These are phyloP conservation scores for Paecilomyces variotii DNA, from an alignment of 2,329 filamentous ascomycete species.

Conservation along the genomic window DNA sequence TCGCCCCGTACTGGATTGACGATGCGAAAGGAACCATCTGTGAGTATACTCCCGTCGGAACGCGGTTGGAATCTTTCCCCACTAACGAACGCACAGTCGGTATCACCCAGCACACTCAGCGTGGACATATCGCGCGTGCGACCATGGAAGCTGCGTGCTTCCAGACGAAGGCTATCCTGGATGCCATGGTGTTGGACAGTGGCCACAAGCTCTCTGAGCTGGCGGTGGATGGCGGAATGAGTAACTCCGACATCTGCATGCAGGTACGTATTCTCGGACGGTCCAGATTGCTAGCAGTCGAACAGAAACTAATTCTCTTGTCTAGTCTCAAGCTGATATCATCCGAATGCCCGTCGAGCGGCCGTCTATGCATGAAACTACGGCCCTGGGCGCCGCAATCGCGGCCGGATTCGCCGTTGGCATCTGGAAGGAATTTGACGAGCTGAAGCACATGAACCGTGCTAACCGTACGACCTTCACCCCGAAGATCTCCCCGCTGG, in stretches of 20 bases:
- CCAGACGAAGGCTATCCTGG: slow-evolving; percentile 84
- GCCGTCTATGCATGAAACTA: slow-evolving; percentile 84
- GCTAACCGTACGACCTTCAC: slow-evolving; percentile 62
- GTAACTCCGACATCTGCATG: slow-evolving; percentile 83
- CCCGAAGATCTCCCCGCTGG: slow-evolving; percentile 53
- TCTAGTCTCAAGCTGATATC: slow-evolving; percentile 72
- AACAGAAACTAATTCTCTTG: not conserved
- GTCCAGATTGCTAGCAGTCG: not conserved
- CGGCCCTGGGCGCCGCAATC: slow-evolving; percentile 78
- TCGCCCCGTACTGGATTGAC: slow-evolving; percentile 92
- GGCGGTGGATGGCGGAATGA: slow-evolving; percentile 83
- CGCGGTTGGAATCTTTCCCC: not conserved
- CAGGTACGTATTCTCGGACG: slow-evolving; percentile 43
- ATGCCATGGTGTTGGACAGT: slow-evolving; percentile 84
- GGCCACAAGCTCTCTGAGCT: slow-evolving; percentile 66
- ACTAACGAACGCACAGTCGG: slow-evolving; percentile 47
- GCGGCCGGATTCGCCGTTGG: slow-evolving; percentile 78
- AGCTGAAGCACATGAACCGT: slow-evolving; percentile 65
- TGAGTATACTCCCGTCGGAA: slow-evolving; percentile 31
- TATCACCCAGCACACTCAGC: slow-evolving; percentile 75
- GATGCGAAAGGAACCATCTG: slow-evolving; percentile 82
- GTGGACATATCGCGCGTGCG: slow-evolving; percentile 78
- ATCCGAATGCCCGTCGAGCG: slow-evolving; percentile 76
- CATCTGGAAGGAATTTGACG: slow-evolving; percentile 68
- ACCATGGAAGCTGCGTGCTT: slow-evolving; percentile 88